phyloP scores from a whole-genome alignment of 768 basidiomycete species.

The Pleurotus platypus region DNA sequence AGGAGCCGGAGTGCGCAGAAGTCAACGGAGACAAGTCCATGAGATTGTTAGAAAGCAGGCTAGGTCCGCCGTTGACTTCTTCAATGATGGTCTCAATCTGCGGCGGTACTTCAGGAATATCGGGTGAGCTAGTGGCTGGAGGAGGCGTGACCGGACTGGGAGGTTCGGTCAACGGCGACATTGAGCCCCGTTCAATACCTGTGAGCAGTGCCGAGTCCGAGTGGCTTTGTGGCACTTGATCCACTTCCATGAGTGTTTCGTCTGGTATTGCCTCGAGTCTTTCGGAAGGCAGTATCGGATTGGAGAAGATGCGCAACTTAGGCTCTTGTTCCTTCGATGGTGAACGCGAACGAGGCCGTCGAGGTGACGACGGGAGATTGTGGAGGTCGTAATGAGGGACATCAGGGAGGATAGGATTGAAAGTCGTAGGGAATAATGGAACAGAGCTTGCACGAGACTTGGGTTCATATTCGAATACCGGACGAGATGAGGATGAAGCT shows the following conservation, averaged over 20 bases:
- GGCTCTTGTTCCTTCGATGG: conserved; percentile 34
- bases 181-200: conserved; percentile 18
- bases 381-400: conserved; percentile 38
- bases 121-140: conserved; percentile 6
- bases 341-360: conserved; percentile 31
- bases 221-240: conserved; percentile 8
- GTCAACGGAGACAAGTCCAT: not conserved
- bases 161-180: conserved; percentile 17
- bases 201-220: conserved; percentile 20
- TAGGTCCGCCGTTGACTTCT: not conserved
- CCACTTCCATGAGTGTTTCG: conserved; percentile 17
- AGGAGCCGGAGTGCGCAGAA: not conserved
- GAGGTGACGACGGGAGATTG: conserved; percentile 38
- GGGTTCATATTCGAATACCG: conserved; percentile 18
- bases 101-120: not conserved
- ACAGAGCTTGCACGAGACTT: conserved; percentile 40
- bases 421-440: conserved; percentile 32
- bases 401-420: conserved; percentile 22
- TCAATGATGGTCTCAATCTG: not conserved
- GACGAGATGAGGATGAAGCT: conserved; percentile 15
- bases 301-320: conserved; percentile 26
- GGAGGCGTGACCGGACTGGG: conserved; percentile 7
- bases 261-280: conserved; percentile 22
- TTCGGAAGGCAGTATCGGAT: conserved; percentile 9
- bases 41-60: not conserved